Evolutionary conservation across 495 filamentous ascomycete species (phyloP), one percentile per base, ranked within the genome.

Genomic region (Annulohypoxylon maeteangense): DNA sequence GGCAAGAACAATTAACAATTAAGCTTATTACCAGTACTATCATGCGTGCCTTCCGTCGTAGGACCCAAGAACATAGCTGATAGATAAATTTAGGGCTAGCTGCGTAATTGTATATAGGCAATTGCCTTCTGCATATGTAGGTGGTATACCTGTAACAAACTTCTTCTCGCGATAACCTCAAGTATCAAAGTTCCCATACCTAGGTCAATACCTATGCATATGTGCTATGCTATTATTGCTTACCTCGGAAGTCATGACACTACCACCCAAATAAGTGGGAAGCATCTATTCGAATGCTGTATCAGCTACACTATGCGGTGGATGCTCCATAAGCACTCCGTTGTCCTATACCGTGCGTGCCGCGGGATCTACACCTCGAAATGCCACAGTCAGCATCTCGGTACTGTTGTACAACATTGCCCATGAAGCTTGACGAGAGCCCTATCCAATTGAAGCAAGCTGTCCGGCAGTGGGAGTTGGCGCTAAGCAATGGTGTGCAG

Each of bases 401-500:
- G 69, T 59, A 62, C 47, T 45, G 51, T 38, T 67, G 62, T 72
- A 42, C 58, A 36, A 67, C 58, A 42, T 38, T 63, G 58, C 58
- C 70, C 59, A 64, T 54, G 64, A 72, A 72, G 70, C 70, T 68
- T 72, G 65, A 44, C 4, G 55, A 44, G 23, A 60, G 55, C 27
- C 47, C 65, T 18, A n/a, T 22, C 70, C 70, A 72, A 72, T 72
- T 32, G 70, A 68, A 65, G 45, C 7, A 60, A 60, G 45, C 55
- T 32, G 14, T n/a, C 11, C 70, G 65, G 65, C 60, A 65, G 53
- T 68, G 55, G 25, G 38, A 65, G 62, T 32, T 56, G 38, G 40
- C 65, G 44, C 70, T 68, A 72, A 65, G 45, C 27, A 57, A 56
- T 72, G 60, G 70, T 67, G 61, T 72, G 70, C 61, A 68, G 65